These are phyloP conservation scores for Entonaema liquescens DNA, from an alignment of 495 filamentous ascomycete genomes.

Conservation along the genomic window DNA sequence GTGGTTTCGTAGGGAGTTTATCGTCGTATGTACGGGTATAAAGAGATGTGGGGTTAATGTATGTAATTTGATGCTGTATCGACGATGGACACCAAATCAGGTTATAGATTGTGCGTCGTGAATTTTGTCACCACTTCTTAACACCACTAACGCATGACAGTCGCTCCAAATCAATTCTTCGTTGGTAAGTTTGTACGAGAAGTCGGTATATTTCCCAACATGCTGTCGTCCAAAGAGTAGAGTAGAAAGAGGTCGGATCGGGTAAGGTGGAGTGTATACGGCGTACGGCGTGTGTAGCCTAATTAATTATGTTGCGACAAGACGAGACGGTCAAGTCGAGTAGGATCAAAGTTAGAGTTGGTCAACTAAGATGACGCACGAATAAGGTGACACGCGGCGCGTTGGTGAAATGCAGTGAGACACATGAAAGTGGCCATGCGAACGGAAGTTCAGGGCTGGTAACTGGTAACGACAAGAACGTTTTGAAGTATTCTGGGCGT, in stretches of 20 bases:
- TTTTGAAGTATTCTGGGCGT: slow-evolving; percentile 29
- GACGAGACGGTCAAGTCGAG: neutral
- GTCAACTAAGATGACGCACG: slow-evolving; percentile 36
- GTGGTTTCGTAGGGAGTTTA: slow-evolving; percentile 3
- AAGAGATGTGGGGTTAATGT: slow-evolving; percentile 19
- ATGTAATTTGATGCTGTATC: slow-evolving; percentile 13
- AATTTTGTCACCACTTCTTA: slow-evolving; percentile 7
- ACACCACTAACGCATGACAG: neutral
- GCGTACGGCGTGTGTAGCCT: slow-evolving; percentile 7
- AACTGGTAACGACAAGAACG: slow-evolving; percentile 2
- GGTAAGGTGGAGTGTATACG: slow-evolving; percentile 1
- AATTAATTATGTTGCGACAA: slow-evolving; percentile 3
- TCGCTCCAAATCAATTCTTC: slow-evolving; percentile 16
- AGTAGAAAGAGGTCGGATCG: slow-evolving; percentile 7
- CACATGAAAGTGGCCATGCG: slow-evolving; percentile 35
- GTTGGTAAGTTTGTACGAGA: slow-evolving; percentile 9
- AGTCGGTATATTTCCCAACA: slow-evolving; percentile 28
- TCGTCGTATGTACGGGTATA: slow-evolving; percentile 1
- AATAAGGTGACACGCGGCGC: slow-evolving; percentile 41
- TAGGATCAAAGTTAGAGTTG: neutral
- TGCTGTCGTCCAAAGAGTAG: slow-evolving; percentile 38
- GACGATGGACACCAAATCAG: slow-evolving; percentile 6
- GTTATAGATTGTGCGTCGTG: slow-evolving; percentile 9
- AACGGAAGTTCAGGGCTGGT: slow-evolving; percentile 17
- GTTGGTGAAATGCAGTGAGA: slow-evolving; percentile 33